Evolutionary conservation across 2,329 filamentous ascomycete genomes (phyloP).

Genomic region (Aspergillus viridinutans): DNA sequence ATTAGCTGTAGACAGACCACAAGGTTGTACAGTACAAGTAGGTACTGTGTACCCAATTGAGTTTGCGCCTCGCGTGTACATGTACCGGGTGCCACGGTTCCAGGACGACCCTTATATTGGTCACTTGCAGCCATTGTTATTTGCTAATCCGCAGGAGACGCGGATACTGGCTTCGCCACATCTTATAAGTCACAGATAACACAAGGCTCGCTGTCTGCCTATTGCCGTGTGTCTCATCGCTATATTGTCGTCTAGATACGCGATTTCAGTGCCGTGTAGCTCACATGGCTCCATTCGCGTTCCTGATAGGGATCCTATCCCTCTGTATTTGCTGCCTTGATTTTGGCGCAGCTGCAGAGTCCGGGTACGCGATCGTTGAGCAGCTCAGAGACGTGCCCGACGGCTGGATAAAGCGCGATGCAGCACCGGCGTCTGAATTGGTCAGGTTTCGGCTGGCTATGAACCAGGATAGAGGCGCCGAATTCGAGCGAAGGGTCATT

Average conservation of each 20-base stretch:
- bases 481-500: constrained; percentile 57
- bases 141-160: not conserved
- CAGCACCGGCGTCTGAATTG: constrained; percentile 31
- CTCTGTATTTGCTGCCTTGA: constrained; percentile 10
- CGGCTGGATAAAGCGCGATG: constrained; percentile 30
- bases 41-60: not conserved
- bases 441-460: constrained; percentile 50
- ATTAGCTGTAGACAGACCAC: not conserved
- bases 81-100: not conserved
- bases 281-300: constrained; percentile 7
- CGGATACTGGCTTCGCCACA: not conserved
- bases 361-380: constrained; percentile 24
- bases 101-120: not conserved
- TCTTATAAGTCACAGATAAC: not conserved
- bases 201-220: not conserved
- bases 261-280: not conserved
- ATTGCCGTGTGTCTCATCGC: not conserved
- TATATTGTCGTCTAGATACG: not conserved
- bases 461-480: constrained; percentile 44
- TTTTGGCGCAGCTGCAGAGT: not conserved
- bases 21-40: not conserved
- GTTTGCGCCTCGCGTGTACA: not conserved
- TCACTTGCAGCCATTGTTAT: too few relatives aligned
- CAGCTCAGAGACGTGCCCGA: constrained; percentile 25
- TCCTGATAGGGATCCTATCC: constrained; percentile 5